Base-by-base conservation (phyloP, 768 basidiomycete species). In the Pleurotus ostreatus region DNA sequence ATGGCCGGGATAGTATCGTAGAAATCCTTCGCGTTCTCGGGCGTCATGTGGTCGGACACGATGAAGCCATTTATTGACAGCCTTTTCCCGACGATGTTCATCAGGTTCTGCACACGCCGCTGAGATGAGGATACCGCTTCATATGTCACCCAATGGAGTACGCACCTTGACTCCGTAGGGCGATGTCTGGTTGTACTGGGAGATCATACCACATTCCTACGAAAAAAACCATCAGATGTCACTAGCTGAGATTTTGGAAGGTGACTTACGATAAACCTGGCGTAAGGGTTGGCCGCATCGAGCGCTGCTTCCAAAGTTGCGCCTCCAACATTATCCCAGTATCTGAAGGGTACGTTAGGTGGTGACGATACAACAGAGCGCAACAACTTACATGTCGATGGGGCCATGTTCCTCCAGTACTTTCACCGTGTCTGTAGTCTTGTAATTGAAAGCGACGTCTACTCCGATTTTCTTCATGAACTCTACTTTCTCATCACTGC, bases 371-470 rank as follows among this genome's bases (percentile, higher is more conserved):
- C 30, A 11, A 11, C 8, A 8, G 11, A 34, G 9, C 9, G 8
- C 7, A 44, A 23, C 9, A 15, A 11, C 74, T 25, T 58, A 77
- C 75, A 78, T 68, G 54, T 80, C 72, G 34, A 80, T 68, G 7
- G 76, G 75, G 0, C 85, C 86, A 60, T 88, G 77, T 56, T 75
- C 75, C 58, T 65, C 63, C 39, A 92, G 69, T 2, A 86, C 71
- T 9, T 84, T 79, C 1, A 62, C 62, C 0, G 80, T 82, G 46
- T 72, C 70, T 0, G 72, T 72, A 0, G 78, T 88, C 75, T 91
- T 87, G 70, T 87, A 89, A 66, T 90, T 88, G 72, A 88, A 89
- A 0, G 77, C 82, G 5, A 85, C 78, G 60, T 91, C 87, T 0
- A 82, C 81, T 0, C 86, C 88, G n/a, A 87, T 60, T 2, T 76